Evolutionary conservation across 192 early-diverging fungal species (phyloP).

Genomic region (Haplosporangium gracile): DNA sequence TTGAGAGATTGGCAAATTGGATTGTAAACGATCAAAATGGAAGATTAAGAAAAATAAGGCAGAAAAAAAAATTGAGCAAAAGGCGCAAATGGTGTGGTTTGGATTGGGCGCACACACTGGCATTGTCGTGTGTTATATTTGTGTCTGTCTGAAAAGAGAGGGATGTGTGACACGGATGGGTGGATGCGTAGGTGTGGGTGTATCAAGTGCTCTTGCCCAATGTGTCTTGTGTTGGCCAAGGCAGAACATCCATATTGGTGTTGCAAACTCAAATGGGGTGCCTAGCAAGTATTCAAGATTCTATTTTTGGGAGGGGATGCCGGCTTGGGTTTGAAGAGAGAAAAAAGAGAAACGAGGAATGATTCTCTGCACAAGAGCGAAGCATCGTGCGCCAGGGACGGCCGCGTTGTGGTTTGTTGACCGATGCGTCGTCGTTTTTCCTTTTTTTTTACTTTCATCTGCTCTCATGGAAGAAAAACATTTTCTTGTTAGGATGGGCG

Average conservation of each 20-base stretch:
- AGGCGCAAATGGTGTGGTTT: not conserved
- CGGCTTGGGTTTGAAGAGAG: no score
- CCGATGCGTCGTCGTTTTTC: not conserved
- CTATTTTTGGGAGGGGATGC: not conserved
- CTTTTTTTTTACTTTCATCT: not conserved
- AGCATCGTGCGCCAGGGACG: conserved; percentile 5
- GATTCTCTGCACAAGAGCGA: conserved; percentile 2
- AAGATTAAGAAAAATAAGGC: not conserved
- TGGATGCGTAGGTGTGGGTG: no score
- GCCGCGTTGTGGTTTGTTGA: not conserved
- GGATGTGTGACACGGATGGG: no score
- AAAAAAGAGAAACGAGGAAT: not conserved
- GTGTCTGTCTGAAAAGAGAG: no score
- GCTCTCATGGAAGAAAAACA: not conserved
- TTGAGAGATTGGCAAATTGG: not conserved
- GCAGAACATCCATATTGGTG: not conserved
- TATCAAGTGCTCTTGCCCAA: not conserved
- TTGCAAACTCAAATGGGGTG: not conserved
- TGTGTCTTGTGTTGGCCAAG: not conserved
- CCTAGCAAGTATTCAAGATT: not conserved
- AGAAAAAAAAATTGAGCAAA: not conserved
- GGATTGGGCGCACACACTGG: no score
- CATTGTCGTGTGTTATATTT: no score
- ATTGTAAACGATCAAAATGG: not conserved
- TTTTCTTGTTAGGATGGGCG: not conserved